phyloP scores from a whole-genome alignment of 2,329 filamentous ascomycete genomes.

The Drechslerella stenobrocha region DNA sequence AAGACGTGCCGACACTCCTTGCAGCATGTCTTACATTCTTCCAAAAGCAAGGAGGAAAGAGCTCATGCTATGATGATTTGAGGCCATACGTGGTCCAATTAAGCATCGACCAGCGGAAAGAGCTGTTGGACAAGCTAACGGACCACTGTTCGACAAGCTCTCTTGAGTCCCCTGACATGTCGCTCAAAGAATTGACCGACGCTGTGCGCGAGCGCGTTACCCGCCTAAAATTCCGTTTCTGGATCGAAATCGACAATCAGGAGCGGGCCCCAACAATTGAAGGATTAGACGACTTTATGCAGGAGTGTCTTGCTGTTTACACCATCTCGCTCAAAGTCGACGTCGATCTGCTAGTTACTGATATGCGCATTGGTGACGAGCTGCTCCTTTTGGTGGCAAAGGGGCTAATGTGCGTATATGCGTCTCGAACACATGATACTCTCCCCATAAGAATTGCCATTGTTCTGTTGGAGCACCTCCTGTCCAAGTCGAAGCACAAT shows the following conservation, averaged over 20 bases:
- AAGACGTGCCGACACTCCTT: conserved; percentile 50
- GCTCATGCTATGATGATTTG: conserved; percentile 53
- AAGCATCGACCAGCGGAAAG: conserved; percentile 45
- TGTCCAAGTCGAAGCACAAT: conserved; percentile 55
- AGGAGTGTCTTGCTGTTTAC: conserved; percentile 48
- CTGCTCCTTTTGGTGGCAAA: conserved; percentile 52
- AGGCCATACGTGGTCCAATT: conserved; percentile 52
- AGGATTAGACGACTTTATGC: conserved; percentile 27
- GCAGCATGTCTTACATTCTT: conserved; percentile 52
- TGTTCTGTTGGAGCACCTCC: conserved; percentile 50
- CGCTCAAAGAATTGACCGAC: conserved; percentile 31
- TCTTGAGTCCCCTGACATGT: conserved; percentile 31
- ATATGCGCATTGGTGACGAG: conserved; percentile 53
- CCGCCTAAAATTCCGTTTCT: conserved; percentile 34
- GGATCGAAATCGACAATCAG: conserved; percentile 43
- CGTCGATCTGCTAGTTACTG: conserved; percentile 50
- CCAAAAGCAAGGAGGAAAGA: conserved; percentile 51
- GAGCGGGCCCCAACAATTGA: conserved; percentile 26
- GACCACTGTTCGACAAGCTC: conserved; percentile 31
- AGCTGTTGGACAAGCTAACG: conserved; percentile 49
- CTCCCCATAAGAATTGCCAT: conserved; percentile 51
- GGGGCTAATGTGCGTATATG: conserved; percentile 52
- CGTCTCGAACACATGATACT: conserved; percentile 47
- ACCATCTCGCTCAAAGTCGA: conserved; percentile 51
- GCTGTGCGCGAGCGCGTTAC: conserved; percentile 18